Evolutionary conservation across 176 grass and related monocot species (phyloP).

Genomic region (Areca catechu): DNA sequence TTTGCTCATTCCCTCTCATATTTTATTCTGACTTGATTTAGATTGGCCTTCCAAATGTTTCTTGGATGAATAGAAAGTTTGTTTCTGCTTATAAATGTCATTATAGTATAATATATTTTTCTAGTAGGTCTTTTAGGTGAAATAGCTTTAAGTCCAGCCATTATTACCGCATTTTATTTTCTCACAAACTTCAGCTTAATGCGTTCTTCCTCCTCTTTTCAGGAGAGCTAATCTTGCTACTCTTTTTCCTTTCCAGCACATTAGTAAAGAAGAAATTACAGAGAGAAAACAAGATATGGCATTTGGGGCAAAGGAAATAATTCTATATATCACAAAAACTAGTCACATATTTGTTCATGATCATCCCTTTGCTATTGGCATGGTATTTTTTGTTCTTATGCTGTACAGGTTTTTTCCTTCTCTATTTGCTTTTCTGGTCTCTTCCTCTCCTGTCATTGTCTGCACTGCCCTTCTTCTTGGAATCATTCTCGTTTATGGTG

Average conservation of each 20-base stretch:
- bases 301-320: conserved; percentile 7
- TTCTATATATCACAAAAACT: conserved; percentile 28
- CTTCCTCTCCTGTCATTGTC: conserved; percentile 35
- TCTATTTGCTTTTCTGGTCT: conserved; percentile 31
- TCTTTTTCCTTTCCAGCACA: neutral
- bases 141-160: too few relatives aligned
- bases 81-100: too few relatives aligned
- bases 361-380: conserved; percentile 20
- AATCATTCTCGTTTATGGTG: conserved; percentile 37
- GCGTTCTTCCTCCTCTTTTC: too few relatives aligned
- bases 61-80: too few relatives aligned
- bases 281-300: conserved; percentile 21
- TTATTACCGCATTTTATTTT: too few relatives aligned
- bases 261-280: neutral
- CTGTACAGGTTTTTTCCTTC: conserved; percentile 27
- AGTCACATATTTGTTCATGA: conserved; percentile 23
- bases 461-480: conserved; percentile 56
- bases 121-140: too few relatives aligned
- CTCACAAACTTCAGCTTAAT: too few relatives aligned
- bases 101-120: too few relatives aligned
- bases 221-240: too few relatives aligned
- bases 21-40: too few relatives aligned
- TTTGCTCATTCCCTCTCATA: too few relatives aligned
- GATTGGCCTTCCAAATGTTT: too few relatives aligned
- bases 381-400: conserved; percentile 22